A percentile compares a stretch with the other conserved stretches of the same genome.
phyloP scores from a whole-genome alignment of 768 basidiomycete species.

The Phlegmacium glaucopus region DNA sequence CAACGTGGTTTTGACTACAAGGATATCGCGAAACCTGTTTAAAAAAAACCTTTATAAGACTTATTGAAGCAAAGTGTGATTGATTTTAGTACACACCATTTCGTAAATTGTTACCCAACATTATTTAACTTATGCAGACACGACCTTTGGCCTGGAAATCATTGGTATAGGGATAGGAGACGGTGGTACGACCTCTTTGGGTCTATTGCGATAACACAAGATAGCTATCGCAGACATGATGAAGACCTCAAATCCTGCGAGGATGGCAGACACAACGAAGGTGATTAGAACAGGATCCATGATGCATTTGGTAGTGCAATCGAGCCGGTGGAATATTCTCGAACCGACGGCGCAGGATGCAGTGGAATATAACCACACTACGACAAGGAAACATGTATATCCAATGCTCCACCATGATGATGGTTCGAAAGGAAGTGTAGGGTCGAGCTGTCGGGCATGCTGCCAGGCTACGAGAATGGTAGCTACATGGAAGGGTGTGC shows the following conservation, averaged over 20 bases:
- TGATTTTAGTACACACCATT: background rate
- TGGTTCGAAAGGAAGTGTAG: slow-evolving; percentile 8
- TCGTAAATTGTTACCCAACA: background rate
- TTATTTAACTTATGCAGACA: slow-evolving; percentile 4
- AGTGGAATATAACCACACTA: slow-evolving; percentile 6
- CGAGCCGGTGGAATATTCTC: background rate
- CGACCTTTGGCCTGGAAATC: slow-evolving; percentile 2
- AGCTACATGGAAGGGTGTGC: slow-evolving; percentile 12
- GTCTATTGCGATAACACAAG: slow-evolving; percentile 4
- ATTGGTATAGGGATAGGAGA: background rate
- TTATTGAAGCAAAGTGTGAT: background rate
- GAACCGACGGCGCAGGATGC: slow-evolving; percentile 6
- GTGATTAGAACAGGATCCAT: background rate
- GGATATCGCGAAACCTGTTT: too few relatives aligned
- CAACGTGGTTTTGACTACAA: too few relatives aligned
- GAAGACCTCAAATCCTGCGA: slow-evolving; percentile 2
- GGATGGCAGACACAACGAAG: slow-evolving; percentile 4
- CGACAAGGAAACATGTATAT: slow-evolving; percentile 2
- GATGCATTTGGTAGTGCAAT: background rate
- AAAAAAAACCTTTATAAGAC: too few relatives aligned
- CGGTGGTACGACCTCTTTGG: background rate
- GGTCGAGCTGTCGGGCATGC: slow-evolving; percentile 7
- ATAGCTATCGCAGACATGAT: background rate
- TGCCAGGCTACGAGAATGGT: slow-evolving; percentile 12
- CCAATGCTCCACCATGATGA: slow-evolving; percentile 5